Evolutionary conservation across 805 yeast species (phyloP).

Genomic region (Metschnikowia hibisci): DNA sequence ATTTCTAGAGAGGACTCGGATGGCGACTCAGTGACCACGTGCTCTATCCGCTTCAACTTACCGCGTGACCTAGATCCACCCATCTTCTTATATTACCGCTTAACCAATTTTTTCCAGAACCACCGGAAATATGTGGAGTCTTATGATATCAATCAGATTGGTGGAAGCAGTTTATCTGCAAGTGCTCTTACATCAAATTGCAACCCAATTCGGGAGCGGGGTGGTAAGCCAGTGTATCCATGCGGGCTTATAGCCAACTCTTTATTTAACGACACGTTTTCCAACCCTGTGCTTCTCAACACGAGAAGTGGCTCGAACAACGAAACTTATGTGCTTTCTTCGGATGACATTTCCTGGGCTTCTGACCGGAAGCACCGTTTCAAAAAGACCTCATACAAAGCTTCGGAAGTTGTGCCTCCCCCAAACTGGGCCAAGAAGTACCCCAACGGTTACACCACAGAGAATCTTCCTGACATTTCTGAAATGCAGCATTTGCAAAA

Average conservation of each 20-base stretch:
- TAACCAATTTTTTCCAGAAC: conserved; percentile 90
- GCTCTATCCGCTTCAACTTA: conserved; percentile 67
- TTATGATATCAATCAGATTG: conserved; percentile 73
- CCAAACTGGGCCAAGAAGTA: conserved; percentile 79
- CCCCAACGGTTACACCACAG: conserved; percentile 87
- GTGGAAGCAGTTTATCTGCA: conserved; percentile 63
- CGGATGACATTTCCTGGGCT: conserved; percentile 77
- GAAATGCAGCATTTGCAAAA: conserved; percentile 83
- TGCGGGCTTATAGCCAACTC: conserved; percentile 96
- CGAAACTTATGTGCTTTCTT: conserved; percentile 42
- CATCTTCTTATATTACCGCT: conserved; percentile 71
- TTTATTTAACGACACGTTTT: conserved; percentile 81
- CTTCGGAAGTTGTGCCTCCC: conserved; percentile 82
- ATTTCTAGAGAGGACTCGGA: conserved; percentile 29
- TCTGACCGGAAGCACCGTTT: conserved; percentile 65
- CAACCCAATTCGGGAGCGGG: conserved; percentile 39
- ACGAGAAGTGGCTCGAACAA: conserved; percentile 41
- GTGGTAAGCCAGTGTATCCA: conserved; percentile 62
- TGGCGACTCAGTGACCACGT: conserved; percentile 40
- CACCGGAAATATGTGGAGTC: conserved; percentile 91
- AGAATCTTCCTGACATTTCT: conserved; percentile 72
- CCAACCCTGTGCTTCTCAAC: conserved; percentile 46
- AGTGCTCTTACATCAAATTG: conserved; percentile 44
- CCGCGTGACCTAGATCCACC: conserved; percentile 71
- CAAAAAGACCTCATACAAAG: conserved; percentile 65